These are phyloP conservation scores for Musa beccarii DNA, from an alignment of 176 grass and related monocot genomes.

Conservation along the genomic window DNA sequence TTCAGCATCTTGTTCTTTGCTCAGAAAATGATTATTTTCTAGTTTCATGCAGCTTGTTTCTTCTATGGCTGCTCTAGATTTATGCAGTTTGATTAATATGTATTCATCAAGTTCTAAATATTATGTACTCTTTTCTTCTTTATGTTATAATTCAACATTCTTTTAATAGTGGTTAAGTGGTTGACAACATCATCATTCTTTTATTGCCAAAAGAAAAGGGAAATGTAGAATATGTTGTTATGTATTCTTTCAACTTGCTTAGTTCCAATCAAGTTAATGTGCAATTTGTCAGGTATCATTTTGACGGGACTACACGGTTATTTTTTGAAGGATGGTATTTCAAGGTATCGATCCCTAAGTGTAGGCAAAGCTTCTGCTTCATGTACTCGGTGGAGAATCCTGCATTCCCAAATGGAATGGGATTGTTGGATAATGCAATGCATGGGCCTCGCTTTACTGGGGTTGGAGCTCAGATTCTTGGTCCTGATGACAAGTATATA, in stretches of 20 bases:
- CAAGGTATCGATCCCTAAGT: conserved; percentile 68
- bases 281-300: conserved; percentile 60
- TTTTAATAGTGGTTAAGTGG: neutral
- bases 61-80: neutral
- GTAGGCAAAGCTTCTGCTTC: conserved; percentile 82
- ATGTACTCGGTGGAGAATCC: conserved; percentile 95
- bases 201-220: neutral
- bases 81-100: neutral
- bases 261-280: neutral
- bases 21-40: neutral
- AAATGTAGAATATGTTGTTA: neutral
- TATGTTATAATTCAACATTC: neutral
- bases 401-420: conserved; percentile 69
- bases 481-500: conserved; percentile 83
- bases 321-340: conserved; percentile 99
- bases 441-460: conserved; percentile 68
- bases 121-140: neutral
- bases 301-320: conserved; percentile 46
- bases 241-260: neutral
- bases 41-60: neutral
- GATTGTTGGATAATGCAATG: conserved; percentile 29
- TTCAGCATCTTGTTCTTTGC: neutral
- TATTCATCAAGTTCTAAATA: neutral
- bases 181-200: neutral
- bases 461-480: conserved; percentile 76